A percentile compares a stretch with the other conserved stretches of the same genome.
Conservation (phyloP, 352 stramenopile species). For the Globisporangium orthogonon region DNA sequence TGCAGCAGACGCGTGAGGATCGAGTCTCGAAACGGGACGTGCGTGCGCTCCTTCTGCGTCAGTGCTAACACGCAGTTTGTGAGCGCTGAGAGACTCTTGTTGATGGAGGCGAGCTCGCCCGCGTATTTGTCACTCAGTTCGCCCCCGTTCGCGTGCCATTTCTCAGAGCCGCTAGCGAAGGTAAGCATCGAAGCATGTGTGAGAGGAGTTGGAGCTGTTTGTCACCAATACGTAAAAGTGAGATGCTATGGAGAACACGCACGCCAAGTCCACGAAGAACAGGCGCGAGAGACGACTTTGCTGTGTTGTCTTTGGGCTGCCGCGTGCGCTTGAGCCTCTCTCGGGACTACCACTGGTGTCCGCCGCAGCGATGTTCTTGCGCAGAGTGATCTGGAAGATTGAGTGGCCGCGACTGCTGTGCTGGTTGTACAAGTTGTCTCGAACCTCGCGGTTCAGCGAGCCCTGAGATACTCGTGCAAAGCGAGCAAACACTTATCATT, state of each 20-base stretch:
- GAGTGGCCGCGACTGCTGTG: conserved; percentile 62
- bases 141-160: conserved; percentile 54
- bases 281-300: conserved; percentile 45
- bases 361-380: conserved; percentile 20
- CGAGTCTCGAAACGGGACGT: conserved; percentile 64
- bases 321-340: conserved; percentile 1
- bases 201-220: too few species aligned
- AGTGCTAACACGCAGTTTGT: conserved; percentile 75
- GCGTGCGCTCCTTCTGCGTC: conserved; percentile 42
- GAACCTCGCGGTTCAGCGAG: conserved; percentile 56
- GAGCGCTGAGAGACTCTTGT: conserved; percentile 68
- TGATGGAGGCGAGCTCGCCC: conserved; percentile 54
- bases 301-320: too few species aligned
- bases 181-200: not conserved
- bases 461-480: conserved; percentile 18
- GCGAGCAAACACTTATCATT: too few species aligned
- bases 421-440: conserved; percentile 73
- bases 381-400: conserved; percentile 65
- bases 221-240: too few species aligned
- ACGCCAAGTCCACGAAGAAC: conserved; percentile 76
- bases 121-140: conserved; percentile 57
- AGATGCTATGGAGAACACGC: not conserved
- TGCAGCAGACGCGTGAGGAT: conserved; percentile 64
- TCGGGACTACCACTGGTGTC: not conserved
- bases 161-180: conserved; percentile 48